Conservation (phyloP, 441 rosid species). For the Flueggea neowawraea region DNA sequence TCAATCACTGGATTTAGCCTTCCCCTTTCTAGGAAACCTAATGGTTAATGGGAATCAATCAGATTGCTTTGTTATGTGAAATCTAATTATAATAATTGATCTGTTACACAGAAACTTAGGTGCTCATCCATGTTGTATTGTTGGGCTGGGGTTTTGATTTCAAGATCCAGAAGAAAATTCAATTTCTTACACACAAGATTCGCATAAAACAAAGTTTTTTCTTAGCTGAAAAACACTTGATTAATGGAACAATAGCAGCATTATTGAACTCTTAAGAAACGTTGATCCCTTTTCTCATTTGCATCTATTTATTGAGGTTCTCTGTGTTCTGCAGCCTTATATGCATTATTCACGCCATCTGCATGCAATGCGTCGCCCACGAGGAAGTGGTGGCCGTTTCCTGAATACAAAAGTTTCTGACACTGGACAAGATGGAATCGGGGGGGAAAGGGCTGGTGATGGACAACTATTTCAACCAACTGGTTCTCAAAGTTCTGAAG, state of each 20-base stretch:
- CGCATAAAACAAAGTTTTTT: too few relatives aligned
- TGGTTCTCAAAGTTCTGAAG: slow-evolving; percentile 75
- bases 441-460: slow-evolving; percentile 25
- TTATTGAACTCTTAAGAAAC: too few relatives aligned
- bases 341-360: slow-evolving; percentile 87
- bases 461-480: slow-evolving; percentile 31
- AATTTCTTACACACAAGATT: neutral
- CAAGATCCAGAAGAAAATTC: neutral
- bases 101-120: neutral
- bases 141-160: neutral
- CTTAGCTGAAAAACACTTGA: too few relatives aligned
- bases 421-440: slow-evolving; percentile 22
- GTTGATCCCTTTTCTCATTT: too few relatives aligned
- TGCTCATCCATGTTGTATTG: too few relatives aligned
- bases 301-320: neutral
- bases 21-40: neutral
- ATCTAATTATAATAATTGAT: neutral
- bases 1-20: neutral
- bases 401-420: slow-evolving; percentile 42
- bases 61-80: neutral
- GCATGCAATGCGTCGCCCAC: slow-evolving; percentile 37
- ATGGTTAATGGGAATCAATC: neutral
- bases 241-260: too few relatives aligned
- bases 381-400: slow-evolving; percentile 52
- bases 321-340: slow-evolving; percentile 57